Evolutionary conservation across 345 rosid species (phyloP).

Genomic region (Microcos paniculata): DNA sequence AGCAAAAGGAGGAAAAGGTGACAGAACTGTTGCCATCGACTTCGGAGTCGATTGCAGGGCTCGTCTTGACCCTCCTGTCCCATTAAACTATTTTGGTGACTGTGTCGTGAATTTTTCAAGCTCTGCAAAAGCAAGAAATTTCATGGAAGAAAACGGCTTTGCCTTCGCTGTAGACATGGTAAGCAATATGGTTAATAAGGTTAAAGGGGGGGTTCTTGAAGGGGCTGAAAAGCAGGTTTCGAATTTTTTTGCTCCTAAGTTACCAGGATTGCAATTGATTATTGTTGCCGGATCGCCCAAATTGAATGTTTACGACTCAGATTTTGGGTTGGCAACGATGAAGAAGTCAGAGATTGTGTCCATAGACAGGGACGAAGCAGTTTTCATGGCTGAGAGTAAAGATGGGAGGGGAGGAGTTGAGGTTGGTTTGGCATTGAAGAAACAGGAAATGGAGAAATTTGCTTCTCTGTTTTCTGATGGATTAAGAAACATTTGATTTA

Average conservation of each 20-base stretch:
- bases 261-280: neutral
- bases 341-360: constrained; percentile 22
- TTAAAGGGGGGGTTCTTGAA: no score
- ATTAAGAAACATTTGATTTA: neutral
- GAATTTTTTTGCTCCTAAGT: neutral
- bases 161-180: constrained; percentile 16
- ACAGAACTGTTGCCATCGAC: neutral
- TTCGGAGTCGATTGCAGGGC: constrained; percentile 27
- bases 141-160: constrained; percentile 20
- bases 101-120: constrained; percentile 19
- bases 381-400: constrained; percentile 21
- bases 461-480: constrained; percentile 10
- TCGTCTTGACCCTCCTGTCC: constrained; percentile 12
- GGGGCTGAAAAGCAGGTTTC: neutral
- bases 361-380: constrained; percentile 10
- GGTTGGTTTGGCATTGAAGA: constrained; percentile 26
- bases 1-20: constrained; percentile 8
- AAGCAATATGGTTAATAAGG: constrained; percentile 13
- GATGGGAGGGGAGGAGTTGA: no score
- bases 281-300: constrained; percentile 7
- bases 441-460: constrained; percentile 28
- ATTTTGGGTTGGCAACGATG: constrained; percentile 22
- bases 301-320: constrained; percentile 11
- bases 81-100: constrained; percentile 23
- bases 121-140: neutral